phyloP scores from a whole-genome alignment of 1,284 basidiomycete species.

The Cutaneotrichosporon dermatis region DNA sequence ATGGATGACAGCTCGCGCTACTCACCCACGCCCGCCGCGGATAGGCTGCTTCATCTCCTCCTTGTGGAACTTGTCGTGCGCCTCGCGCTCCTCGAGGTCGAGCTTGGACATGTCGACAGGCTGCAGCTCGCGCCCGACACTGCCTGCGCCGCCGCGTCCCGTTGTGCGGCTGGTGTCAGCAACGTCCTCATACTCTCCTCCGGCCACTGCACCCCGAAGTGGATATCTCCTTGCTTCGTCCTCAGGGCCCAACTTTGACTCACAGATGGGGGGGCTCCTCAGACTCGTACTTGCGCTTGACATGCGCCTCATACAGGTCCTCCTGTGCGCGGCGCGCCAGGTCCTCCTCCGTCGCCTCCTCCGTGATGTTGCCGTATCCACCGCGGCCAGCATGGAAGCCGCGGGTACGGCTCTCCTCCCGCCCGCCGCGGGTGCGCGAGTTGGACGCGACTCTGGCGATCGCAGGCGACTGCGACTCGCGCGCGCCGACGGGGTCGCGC shows the following conservation, averaged over 20 bases:
- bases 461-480: background rate
- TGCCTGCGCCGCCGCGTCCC: slow-evolving; percentile 46
- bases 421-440: background rate
- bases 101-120: slow-evolving; percentile 33
- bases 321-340: slow-evolving; percentile 22
- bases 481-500: background rate
- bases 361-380: slow-evolving; percentile 46
- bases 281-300: slow-evolving; percentile 35
- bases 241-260: background rate
- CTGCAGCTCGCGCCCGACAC: slow-evolving; percentile 24
- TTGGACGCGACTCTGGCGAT: background rate
- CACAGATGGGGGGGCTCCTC: slow-evolving; percentile 21
- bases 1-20: background rate
- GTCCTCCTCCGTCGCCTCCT: slow-evolving; percentile 33
- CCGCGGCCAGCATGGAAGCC: slow-evolving; percentile 35
- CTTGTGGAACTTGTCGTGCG: slow-evolving; percentile 36
- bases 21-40: slow-evolving; percentile 38
- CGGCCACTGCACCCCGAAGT: too few relatives aligned
- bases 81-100: slow-evolving; percentile 40
- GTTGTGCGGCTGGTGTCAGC: slow-evolving; percentile 25
- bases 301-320: slow-evolving; percentile 33
- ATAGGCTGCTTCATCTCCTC: slow-evolving; percentile 24
- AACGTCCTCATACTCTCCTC: background rate
- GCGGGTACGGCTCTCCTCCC: background rate
- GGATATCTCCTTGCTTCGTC: too few relatives aligned